A percentile compares a stretch with the other conserved stretches of the same genome.
Conservation (phyloP, 495 filamentous ascomycete genomes). For the Clavariopsis aquatica region DNA sequence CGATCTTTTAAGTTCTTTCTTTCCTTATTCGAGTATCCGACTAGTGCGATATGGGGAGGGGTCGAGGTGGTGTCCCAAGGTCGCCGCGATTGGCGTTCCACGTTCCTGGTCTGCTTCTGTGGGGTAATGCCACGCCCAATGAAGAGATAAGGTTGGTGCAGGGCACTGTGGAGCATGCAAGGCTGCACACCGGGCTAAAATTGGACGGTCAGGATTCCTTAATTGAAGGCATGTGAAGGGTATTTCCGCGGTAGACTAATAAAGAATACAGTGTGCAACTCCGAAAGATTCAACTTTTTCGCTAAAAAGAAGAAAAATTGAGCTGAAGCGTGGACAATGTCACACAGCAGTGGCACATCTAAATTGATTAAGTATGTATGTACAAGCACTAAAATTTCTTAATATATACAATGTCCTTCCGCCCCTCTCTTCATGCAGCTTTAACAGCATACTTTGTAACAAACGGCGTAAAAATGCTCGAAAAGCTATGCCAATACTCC, state of each 20-base stretch:
- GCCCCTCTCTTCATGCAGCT: neutral
- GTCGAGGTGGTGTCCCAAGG: neutral
- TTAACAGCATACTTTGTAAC: constrained; percentile 6
- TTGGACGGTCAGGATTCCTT: neutral
- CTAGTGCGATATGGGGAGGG: neutral
- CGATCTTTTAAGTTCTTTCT: neutral
- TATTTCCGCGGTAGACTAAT: neutral
- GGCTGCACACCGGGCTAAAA: neutral
- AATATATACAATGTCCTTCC: neutral
- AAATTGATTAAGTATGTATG: no score
- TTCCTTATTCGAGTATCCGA: neutral
- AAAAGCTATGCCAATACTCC: constrained; percentile 32
- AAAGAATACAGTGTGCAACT: no score
- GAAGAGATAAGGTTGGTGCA: neutral
- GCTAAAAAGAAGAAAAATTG: no score
- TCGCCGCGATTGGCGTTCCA: neutral
- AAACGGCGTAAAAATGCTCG: constrained; percentile 19
- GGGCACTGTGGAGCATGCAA: neutral
- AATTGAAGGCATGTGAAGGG: neutral
- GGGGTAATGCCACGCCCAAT: neutral
- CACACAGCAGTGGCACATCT: no score
- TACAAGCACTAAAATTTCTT: neutral
- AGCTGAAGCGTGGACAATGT: no score
- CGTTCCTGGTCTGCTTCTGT: neutral
- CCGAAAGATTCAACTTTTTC: no score